Conservation (phyloP, 2,329 filamentous ascomycete species). For the Trichoderma harzianum region DNA sequence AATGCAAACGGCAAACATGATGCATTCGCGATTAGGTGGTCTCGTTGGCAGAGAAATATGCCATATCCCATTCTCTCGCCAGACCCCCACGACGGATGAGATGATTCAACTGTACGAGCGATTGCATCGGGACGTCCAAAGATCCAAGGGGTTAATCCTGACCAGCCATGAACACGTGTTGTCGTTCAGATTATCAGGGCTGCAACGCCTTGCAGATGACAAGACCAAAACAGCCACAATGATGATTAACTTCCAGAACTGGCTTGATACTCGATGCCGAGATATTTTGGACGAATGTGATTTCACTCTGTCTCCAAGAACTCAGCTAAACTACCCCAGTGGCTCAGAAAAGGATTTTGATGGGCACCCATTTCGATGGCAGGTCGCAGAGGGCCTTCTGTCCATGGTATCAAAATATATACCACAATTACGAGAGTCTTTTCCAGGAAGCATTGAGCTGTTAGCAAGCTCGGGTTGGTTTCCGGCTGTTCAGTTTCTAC, state of each 20-base stretch:
- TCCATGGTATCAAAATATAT: constrained; percentile 38
- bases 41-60: constrained; percentile 51
- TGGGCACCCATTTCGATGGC: constrained; percentile 52
- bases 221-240: constrained; percentile 25
- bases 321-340: constrained; percentile 56
- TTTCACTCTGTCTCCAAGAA: constrained; percentile 49
- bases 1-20: constrained; percentile 54
- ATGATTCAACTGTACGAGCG: constrained; percentile 16
- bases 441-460: constrained; percentile 46
- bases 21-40: constrained; percentile 53
- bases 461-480: constrained; percentile 42
- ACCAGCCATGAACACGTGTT: constrained; percentile 61
- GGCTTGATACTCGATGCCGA: constrained; percentile 6
- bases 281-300: constrained; percentile 16
- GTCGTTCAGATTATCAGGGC: constrained; percentile 61
- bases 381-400: constrained; percentile 40
- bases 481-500: constrained; percentile 56
- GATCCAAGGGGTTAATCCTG: constrained; percentile 52
- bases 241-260: constrained; percentile 13
- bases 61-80: constrained; percentile 58
- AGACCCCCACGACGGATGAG: constrained; percentile 25
- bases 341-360: constrained; percentile 49
- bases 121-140: constrained; percentile 39
- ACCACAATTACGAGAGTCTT: constrained; percentile 34
- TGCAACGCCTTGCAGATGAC: constrained; percentile 53